Evolutionary conservation across 2,329 filamentous ascomycete genomes (phyloP).

Genomic region (Aureobasidium sp.): DNA sequence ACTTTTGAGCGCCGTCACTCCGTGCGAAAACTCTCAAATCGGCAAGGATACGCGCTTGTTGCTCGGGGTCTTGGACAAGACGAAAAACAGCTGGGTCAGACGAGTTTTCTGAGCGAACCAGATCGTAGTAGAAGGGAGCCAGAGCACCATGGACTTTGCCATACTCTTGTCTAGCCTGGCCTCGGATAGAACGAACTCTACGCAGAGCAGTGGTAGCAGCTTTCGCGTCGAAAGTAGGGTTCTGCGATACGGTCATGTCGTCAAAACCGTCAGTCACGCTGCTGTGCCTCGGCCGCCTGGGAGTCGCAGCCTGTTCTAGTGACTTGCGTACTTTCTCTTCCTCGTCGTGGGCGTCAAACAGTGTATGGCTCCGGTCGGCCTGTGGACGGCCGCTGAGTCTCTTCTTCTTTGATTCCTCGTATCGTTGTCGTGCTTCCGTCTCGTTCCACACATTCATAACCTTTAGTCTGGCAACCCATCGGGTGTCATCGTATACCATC

Average conservation of each 20-base stretch:
- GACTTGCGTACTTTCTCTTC: conserved; percentile 50
- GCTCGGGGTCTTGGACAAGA: conserved; percentile 78
- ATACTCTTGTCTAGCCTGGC: conserved; percentile 81
- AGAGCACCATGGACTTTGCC: conserved; percentile 84
- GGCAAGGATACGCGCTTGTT: conserved; percentile 81
- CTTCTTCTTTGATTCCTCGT: conserved; percentile 60
- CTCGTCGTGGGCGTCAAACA: conserved; percentile 68
- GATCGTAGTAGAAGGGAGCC: conserved; percentile 81
- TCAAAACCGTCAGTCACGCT: conserved; percentile 68
- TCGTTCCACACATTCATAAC: conserved; percentile 93
- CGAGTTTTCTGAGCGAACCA: conserved; percentile 63
- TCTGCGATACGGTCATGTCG: conserved; percentile 53
- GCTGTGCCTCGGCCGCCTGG: conserved; percentile 21
- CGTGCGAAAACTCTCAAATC: conserved; percentile 72
- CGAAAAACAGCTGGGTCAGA: conserved; percentile 79
- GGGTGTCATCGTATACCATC: conserved; percentile 97
- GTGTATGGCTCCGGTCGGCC: conserved; percentile 45
- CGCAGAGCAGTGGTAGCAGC: conserved; percentile 61
- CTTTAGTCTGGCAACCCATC: conserved; percentile 83
- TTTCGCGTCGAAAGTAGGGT: conserved; percentile 29
- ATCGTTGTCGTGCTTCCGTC: conserved; percentile 68
- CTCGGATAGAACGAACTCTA: conserved; percentile 68
- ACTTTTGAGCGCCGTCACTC: conserved; percentile 74
- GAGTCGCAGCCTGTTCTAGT: conserved; percentile 24
- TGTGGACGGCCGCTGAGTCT: conserved; percentile 45